These are phyloP conservation scores for Onygenales sp. DNA, from an alignment of 2,329 filamentous ascomycete genomes.

Conservation along the genomic window DNA sequence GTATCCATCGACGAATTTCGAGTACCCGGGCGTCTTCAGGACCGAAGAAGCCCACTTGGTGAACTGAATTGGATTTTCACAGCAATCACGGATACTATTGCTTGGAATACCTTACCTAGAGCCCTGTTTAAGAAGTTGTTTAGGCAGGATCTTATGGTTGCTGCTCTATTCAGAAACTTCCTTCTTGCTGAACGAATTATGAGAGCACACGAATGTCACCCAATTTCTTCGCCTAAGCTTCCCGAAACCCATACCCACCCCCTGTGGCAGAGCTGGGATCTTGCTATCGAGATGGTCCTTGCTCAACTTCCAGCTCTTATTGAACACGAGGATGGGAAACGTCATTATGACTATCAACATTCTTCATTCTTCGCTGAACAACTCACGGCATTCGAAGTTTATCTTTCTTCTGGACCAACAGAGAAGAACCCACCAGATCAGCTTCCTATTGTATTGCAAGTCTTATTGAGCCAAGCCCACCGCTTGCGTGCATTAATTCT, in stretches of 20 bases:
- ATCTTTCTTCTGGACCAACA: conserved; percentile 73
- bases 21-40: conserved; percentile 83
- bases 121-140: conserved; percentile 95
- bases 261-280: conserved; percentile 94
- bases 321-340: conserved; percentile 64
- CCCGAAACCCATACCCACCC: conserved; percentile 92
- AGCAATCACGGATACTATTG: conserved; percentile 96
- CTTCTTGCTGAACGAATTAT: conserved; percentile 90
- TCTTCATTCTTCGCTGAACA: conserved; percentile 97
- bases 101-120: conserved; percentile 89
- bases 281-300: conserved; percentile 90
- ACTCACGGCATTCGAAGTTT: conserved; percentile 92
- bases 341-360: conserved; percentile 83
- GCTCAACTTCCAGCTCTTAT: conserved; percentile 75
- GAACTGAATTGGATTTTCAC: conserved; percentile 99
- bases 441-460: conserved; percentile 89
- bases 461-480: conserved; percentile 91
- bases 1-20: conserved; percentile 74
- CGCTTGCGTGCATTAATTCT: conserved; percentile 82
- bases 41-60: conserved; percentile 83
- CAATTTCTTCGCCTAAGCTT: conserved; percentile 82
- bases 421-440: conserved; percentile 86
- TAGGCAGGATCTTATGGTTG: conserved; percentile 97
- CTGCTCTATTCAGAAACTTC: conserved; percentile 92
- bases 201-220: conserved; percentile 91